Evolutionary conservation across 495 filamentous ascomycete genomes (phyloP).

Genomic region (Aeminium ludgeri): DNA sequence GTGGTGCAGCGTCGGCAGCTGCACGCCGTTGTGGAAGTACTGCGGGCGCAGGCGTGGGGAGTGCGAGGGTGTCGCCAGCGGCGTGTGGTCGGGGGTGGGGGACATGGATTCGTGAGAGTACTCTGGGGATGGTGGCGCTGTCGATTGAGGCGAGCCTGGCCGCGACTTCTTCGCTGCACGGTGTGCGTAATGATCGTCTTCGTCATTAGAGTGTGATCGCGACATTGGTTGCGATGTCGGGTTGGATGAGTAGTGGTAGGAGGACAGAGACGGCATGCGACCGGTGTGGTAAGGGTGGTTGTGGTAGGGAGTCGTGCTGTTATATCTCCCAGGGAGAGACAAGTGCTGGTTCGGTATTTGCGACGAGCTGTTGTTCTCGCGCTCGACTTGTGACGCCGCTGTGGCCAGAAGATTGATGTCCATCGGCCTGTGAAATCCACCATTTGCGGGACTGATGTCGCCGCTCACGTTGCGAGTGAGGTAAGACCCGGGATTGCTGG

Average conservation of each 20-base stretch:
- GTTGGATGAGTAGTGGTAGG: constrained; percentile 46
- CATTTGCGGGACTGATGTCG: constrained; percentile 27
- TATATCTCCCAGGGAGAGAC: constrained; percentile 39
- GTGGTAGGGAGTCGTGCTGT: constrained; percentile 32
- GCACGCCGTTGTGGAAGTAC: constrained; percentile 42
- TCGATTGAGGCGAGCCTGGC: constrained; percentile 85
- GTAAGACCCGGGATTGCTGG: constrained; percentile 51
- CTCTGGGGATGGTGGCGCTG: constrained; percentile 90
- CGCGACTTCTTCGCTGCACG: constrained; percentile 71
- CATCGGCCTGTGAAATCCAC: constrained; percentile 34
- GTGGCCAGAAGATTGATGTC: constrained; percentile 85
- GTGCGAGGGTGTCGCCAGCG: constrained; percentile 85
- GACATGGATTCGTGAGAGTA: constrained; percentile 94
- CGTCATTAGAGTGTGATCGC: constrained; percentile 77
- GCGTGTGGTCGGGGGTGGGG: constrained; percentile 92
- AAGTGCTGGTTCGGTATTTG: constrained; percentile 38
- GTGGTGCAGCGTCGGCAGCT: constrained; percentile 76
- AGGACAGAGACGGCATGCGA: constrained; percentile 55
- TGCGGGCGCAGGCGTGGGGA: constrained; percentile 79
- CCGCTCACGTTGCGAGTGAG: constrained; percentile 32
- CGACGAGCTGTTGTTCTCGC: constrained; percentile 40
- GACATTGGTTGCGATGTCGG: constrained; percentile 57
- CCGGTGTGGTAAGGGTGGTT: constrained; percentile 17
- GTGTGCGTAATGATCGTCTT: constrained; percentile 55
- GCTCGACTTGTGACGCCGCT: constrained; percentile 76